Evolutionary conservation across 352 stramenopile genomes (phyloP).

Genomic region (Phytophthora nicotianae): DNA sequence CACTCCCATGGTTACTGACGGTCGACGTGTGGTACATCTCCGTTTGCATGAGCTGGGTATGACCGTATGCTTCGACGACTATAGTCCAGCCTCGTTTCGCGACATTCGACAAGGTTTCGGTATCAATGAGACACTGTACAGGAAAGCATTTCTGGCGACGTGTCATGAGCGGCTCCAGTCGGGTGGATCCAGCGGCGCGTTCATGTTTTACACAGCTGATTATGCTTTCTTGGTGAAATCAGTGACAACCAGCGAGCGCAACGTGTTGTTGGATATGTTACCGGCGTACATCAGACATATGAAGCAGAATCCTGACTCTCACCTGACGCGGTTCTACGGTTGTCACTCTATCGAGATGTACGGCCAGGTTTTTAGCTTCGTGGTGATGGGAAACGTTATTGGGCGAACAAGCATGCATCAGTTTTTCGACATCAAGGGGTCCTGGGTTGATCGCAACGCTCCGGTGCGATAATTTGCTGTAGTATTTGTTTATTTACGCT

Average conservation of each 20-base stretch:
- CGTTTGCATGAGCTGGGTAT: conserved; percentile 85
- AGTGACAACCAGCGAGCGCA: conserved; percentile 78
- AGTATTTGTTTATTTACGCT: conserved; percentile 2
- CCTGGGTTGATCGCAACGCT: conserved; percentile 86
- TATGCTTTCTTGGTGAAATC: conserved; percentile 91
- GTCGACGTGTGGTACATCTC: conserved; percentile 65
- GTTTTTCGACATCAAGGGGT: conserved; percentile 93
- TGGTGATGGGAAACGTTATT: conserved; percentile 92
- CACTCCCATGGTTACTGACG: conserved; percentile 49
- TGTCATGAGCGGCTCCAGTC: conserved; percentile 86
- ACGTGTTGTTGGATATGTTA: conserved; percentile 83
- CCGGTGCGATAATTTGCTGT: conserved; percentile 41
- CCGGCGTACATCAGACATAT: conserved; percentile 85
- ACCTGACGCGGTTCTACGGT: conserved; percentile 90
- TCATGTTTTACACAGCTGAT: conserved; percentile 92
- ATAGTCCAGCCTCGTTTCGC: conserved; percentile 68
- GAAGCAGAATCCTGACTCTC: conserved; percentile 73
- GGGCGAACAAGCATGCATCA: conserved; percentile 84
- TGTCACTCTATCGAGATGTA: conserved; percentile 93
- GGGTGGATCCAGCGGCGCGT: conserved; percentile 85
- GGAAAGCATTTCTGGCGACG: conserved; percentile 79
- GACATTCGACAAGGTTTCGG: conserved; percentile 81
- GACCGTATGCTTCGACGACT: conserved; percentile 83
- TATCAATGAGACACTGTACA: conserved; percentile 79
- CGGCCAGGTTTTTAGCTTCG: conserved; percentile 85